Evolutionary conservation across 2,329 filamentous ascomycete species (phyloP).

Genomic region (Venturia aucupariae): DNA sequence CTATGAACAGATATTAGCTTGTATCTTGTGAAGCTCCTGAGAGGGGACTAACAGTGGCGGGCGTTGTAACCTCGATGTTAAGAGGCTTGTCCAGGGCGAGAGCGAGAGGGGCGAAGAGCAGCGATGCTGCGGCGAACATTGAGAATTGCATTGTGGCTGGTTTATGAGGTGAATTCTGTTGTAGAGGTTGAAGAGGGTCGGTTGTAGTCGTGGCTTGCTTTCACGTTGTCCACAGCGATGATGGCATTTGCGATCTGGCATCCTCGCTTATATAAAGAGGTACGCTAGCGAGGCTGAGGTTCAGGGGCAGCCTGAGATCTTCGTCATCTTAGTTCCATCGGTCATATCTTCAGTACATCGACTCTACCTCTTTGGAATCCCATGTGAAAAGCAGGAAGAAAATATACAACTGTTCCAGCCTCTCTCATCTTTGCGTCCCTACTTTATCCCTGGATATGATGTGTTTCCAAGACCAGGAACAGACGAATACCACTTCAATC

Average conservation of each 20-base stretch:
- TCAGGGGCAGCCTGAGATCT: background rate
- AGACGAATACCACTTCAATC: background rate
- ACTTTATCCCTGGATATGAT: too few species aligned
- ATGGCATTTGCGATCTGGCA: constrained; percentile 1
- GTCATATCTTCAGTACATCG: too few species aligned
- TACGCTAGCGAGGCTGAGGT: background rate
- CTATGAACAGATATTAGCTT: background rate
- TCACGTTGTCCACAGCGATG: background rate
- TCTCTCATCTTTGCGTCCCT: too few species aligned
- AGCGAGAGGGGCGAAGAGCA: constrained; percentile 32
- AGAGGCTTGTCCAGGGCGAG: constrained; percentile 49
- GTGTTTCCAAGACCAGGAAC: too few species aligned
- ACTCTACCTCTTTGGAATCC: too few species aligned
- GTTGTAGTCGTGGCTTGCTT: background rate
- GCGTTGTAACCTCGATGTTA: constrained; percentile 65
- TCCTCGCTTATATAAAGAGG: background rate
- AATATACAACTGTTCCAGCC: too few species aligned
- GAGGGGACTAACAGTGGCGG: constrained; percentile 42
- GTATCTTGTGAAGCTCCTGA: background rate
- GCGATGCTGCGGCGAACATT: constrained; percentile 16
- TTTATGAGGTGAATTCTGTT: background rate
- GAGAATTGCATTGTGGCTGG: constrained; percentile 11
- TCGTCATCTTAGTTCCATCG: too few species aligned
- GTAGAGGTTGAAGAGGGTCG: background rate
- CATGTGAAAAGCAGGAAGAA: too few species aligned